Percentiles rank a stretch among this genome's conserved stretches.
phyloP scores from a whole-genome alignment of 164 flowering plant species.

The Stephania japonica region DNA sequence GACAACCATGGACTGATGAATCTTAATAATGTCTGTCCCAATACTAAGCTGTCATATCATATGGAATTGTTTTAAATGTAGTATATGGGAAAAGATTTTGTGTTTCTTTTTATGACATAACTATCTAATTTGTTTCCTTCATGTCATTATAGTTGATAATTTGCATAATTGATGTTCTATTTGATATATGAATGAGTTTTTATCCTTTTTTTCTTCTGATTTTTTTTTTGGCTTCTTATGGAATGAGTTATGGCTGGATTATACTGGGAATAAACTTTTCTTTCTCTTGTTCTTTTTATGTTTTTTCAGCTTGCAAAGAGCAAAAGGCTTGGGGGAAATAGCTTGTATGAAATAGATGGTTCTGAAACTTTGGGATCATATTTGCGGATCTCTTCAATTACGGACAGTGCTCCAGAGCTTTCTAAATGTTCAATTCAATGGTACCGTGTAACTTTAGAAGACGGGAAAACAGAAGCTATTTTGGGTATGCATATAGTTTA shows the following conservation, averaged over 20 bases:
- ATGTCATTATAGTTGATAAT: not conserved
- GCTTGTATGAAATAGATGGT: constrained; percentile 66
- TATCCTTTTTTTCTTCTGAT: not conserved
- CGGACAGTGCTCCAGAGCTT: constrained; percentile 53
- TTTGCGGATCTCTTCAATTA: constrained; percentile 50
- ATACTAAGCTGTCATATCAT: not conserved
- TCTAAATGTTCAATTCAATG: constrained; percentile 73
- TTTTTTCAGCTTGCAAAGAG: constrained; percentile 59
- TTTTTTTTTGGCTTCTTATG: not conserved
- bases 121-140: not conserved
- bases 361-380: constrained; percentile 73
- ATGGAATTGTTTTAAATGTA: not conserved
- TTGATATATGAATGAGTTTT: not conserved
- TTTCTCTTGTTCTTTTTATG: not conserved
- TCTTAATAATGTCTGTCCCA: not conserved
- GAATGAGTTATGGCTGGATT: not conserved
- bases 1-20: not conserved
- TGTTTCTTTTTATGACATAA: not conserved
- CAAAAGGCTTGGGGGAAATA: constrained; percentile 47
- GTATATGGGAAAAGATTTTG: not conserved
- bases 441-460: constrained; percentile 71
- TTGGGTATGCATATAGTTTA: constrained; percentile 43
- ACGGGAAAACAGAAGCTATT: constrained; percentile 65
- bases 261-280: not conserved
- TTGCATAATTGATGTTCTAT: not conserved